Evolutionary conservation across 805 yeast genomes (phyloP), one percentile per base, ranked within the genome.

Genomic region (Kodamaea restingae): DNA sequence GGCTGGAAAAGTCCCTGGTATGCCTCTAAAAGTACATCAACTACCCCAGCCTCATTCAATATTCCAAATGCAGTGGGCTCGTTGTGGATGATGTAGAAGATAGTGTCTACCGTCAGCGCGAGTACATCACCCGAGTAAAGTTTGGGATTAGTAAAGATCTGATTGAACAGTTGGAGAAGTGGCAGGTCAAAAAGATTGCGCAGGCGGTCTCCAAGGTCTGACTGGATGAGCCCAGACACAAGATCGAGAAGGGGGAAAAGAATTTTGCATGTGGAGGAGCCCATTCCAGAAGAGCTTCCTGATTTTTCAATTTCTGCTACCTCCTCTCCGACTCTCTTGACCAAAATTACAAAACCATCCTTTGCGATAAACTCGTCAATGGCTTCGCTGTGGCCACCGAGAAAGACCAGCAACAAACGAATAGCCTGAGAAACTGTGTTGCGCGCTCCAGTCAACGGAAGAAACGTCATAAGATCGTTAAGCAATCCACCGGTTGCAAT

Each of bases 51-150:
- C 56, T 90, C 98, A 29, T 77, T 80, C 47, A 90, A 68, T 30
- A 90, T 80, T 2, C 84, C 73, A 52, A 74, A 90, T 3, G 95
- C 86, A 0, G 96, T 88, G 7, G 97, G 96, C 51, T 91, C 97
- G 48, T 83, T 84, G 55, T 90, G 91, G 20, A 90, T 79, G 43
- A 88, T 85, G 9, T 74, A 73, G 29, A 82, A 74, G 15, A 88
- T 71, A 9, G 81, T 74, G 44, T 78, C 81, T 26, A 90, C 56
- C 0, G 85, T 73, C 15, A 76, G 67, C 0, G 85, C 67, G 10
- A 85, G 57, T 10, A 86, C 59, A 11, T 77, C 71, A 28, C 79
- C 76, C 0, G 96, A 96, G 65, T 88, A 86, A 0, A 75, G 58
- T 0, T 58, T 46, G 1, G 84, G 77, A 49, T 85, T 67, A 10